Base-by-base conservation (phyloP, 108 stramenopile genomes). In the Cafeteria roenbergensis region DNA sequence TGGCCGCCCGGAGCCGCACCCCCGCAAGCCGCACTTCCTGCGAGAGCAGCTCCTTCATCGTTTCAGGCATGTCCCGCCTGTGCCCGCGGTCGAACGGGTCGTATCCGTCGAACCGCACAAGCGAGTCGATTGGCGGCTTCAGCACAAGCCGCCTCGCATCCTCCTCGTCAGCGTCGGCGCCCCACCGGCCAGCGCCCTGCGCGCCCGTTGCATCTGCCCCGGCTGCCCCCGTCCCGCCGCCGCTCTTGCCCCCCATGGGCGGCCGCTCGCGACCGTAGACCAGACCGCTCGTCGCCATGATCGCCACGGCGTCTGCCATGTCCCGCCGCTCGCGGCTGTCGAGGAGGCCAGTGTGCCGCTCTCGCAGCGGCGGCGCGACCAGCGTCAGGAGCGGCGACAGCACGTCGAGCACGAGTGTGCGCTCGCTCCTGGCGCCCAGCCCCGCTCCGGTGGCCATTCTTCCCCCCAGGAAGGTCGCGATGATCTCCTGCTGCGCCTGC, bases 391-490 rank as follows among this genome's bases (percentile, higher is more conserved):
- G 9, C 0, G 60, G 33, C 25, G 68, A 32, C 1, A 69, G 27
- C 12, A 57, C 51, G 33, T 69, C 68, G 20, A 69, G 60, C 53
- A 69, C 58, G 22, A 38, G 25, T 3, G n/a, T 63, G 21, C 56
- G 60, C 34, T 28, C 50, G 54, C 57, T 4, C 22, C 1, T 3
- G 22, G 24, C 12, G 33, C 66, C 66, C 1, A 24, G 9, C 24
- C 52, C 52, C 9, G 52, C 42, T 17, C 17, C 17, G 21, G 2
- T 22, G 24, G 17, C n/a, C 52, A 24, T 21, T 25, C 52, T 53
- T 2, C 52, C 21, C n/a, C 2, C 17, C 21, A 24, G 2, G 24
- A 53, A 24, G 52, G 17, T 24, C 2, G 1, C 24, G 21, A 22
- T 22, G 2, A 24, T 8, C 24, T 9, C 21, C 24, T 53, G 24